A percentile compares a stretch with the other conserved stretches of the same genome.
Conservation (phyloP, 768 basidiomycete species). For the Porpolomopsis calyptriformis region DNA sequence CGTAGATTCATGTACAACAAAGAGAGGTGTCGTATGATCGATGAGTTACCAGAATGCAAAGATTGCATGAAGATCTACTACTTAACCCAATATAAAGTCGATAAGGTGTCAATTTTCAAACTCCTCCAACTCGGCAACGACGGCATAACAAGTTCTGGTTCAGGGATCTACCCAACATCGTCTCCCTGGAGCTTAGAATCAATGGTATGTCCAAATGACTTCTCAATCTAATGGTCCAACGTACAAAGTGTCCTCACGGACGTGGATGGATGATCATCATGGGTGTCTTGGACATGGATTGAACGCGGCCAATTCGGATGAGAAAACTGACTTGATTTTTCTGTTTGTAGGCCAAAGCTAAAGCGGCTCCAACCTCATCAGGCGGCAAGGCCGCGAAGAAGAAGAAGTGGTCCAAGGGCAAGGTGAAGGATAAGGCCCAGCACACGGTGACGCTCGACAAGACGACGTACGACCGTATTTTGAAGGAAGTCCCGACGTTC, state of each 20-base stretch:
- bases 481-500: conserved; percentile 99
- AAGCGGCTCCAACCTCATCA: conserved; percentile 66
- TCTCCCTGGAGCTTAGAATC: background rate
- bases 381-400: conserved; percentile 90
- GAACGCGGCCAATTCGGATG: conserved; percentile 24
- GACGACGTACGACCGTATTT: conserved; percentile 81
- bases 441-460: conserved; percentile 96
- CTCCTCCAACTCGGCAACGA: background rate
- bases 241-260: background rate
- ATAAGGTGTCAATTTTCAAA: no score
- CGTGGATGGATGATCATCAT: background rate
- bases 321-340: conserved; percentile 16
- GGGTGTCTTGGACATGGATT: background rate
- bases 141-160: background rate
- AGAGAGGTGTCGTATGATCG: no score
- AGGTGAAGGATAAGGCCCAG: conserved; percentile 99
- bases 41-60: no score
- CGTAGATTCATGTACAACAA: conserved; percentile 2
- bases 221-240: background rate
- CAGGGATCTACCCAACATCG: background rate
- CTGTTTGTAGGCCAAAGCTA: conserved; percentile 52
- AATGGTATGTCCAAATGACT: background rate
- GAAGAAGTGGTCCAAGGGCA: conserved; percentile 99
- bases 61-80: no score
- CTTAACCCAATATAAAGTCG: no score